phyloP scores from a whole-genome alignment of 129 eudicot species.

The Calendula officinalis region DNA sequence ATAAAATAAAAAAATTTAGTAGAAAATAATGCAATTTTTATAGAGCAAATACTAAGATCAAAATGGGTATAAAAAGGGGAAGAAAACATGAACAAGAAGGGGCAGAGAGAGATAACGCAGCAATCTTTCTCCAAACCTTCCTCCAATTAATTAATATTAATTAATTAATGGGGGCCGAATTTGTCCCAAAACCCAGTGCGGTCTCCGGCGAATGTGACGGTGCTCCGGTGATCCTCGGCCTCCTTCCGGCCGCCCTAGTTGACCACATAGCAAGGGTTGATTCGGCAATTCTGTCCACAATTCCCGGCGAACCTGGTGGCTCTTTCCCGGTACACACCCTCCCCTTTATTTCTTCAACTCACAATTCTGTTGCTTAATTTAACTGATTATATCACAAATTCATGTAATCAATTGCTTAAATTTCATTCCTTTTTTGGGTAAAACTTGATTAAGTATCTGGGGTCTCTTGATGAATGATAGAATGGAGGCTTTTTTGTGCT shows the following conservation, averaged over 20 bases:
- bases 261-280: constrained; percentile 91
- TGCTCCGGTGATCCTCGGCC: constrained; percentile 67
- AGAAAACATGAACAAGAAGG: background rate
- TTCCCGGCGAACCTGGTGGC: constrained; percentile 95
- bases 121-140: background rate
- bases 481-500: no score
- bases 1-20: no score
- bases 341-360: background rate
- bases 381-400: constrained; percentile 4
- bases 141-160: background rate
- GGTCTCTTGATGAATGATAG: background rate
- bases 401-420: constrained; percentile 24
- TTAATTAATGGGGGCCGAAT: constrained; percentile 37
- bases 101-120: constrained; percentile 17
- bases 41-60: no score
- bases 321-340: constrained; percentile 70
- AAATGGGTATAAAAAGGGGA: constrained; percentile 21
- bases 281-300: constrained; percentile 61
- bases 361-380: background rate
- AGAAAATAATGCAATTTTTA: no score
- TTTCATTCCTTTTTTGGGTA: constrained; percentile 2
- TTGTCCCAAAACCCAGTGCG: constrained; percentile 30
- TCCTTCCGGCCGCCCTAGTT: constrained; percentile 88
- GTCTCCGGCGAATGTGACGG: constrained; percentile 20
- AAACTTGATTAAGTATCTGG: background rate